Conservation (phyloP, 2,329 filamentous ascomycete species). For the Thermothelomyces thermophilus region DNA sequence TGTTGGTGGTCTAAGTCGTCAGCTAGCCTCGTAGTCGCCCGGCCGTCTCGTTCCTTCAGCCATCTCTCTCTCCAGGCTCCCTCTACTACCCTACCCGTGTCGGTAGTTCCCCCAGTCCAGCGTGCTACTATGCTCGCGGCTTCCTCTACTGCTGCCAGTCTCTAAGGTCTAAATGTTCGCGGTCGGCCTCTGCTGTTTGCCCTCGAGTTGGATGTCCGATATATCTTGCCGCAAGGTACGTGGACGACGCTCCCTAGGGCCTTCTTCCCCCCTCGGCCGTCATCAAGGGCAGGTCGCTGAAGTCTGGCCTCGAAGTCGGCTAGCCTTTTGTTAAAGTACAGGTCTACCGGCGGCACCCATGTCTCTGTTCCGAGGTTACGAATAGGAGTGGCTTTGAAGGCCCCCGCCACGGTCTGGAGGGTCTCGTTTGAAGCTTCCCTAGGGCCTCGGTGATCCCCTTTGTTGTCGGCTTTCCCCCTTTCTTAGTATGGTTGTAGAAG, state of each 20-base stretch:
- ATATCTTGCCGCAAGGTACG: background rate
- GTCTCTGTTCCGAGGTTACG: slow-evolving; percentile 1
- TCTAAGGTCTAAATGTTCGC: background rate
- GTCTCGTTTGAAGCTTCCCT: background rate
- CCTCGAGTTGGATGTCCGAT: background rate
- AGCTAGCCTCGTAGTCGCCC: no score
- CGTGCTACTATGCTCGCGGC: no score
- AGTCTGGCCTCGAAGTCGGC: slow-evolving; percentile 6
- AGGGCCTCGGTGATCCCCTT: background rate
- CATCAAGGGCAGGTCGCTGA: background rate
- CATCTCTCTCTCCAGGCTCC: no score
- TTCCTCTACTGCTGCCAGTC: background rate
- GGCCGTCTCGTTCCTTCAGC: no score
- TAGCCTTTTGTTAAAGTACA: slow-evolving; percentile 8
- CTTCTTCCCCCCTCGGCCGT: background rate
- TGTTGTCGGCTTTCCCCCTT: background rate
- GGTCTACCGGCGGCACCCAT: slow-evolving; percentile 1
- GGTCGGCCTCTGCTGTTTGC: background rate
- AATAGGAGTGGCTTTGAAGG: background rate
- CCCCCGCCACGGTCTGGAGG: background rate
- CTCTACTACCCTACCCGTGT: no score
- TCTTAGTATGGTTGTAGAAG: background rate
- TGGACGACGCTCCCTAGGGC: background rate
- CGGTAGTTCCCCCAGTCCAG: no score
- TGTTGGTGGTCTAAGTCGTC: no score